These are phyloP conservation scores for Lodderomyces margitis DNA, from an alignment of 1,139 yeast species.

Conservation along the genomic window DNA sequence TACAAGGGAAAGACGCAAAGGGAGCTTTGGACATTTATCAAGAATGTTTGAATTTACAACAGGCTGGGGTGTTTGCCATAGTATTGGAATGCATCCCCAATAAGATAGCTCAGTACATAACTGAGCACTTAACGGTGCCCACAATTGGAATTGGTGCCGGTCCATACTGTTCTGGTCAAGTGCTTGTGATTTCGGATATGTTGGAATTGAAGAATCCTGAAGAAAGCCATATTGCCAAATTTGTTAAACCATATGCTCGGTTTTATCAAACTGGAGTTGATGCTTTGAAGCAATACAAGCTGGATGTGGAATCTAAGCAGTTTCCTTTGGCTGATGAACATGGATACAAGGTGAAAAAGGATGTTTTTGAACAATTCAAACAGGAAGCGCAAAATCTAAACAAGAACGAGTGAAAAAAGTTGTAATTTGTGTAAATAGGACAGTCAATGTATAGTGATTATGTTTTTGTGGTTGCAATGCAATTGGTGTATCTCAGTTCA, in stretches of 20 bases:
- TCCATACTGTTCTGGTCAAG: slow-evolving; percentile 79
- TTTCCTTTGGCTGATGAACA: slow-evolving; percentile 69
- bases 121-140: slow-evolving; percentile 62
- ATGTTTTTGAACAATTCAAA: slow-evolving; percentile 53
- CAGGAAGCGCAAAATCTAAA: background rate
- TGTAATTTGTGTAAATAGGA: too few relatives aligned
- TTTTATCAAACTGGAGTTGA: slow-evolving; percentile 48
- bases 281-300: slow-evolving; percentile 53
- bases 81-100: slow-evolving; percentile 88
- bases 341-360: slow-evolving; percentile 69
- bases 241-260: slow-evolving; percentile 68
- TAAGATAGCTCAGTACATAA: slow-evolving; percentile 63
- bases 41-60: slow-evolving; percentile 69
- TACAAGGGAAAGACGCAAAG: slow-evolving; percentile 66
- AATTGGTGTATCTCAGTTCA: too few relatives aligned
- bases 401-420: background rate
- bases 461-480: too few relatives aligned
- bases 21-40: slow-evolving; percentile 59
- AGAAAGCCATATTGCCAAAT: slow-evolving; percentile 55
- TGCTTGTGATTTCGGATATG: slow-evolving; percentile 81
- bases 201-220: slow-evolving; percentile 68
- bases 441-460: too few relatives aligned
- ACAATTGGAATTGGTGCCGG: slow-evolving; percentile 98
- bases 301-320: slow-evolving; percentile 50
- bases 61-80: slow-evolving; percentile 74